A percentile compares a stretch with the other conserved stretches of the same genome.
Conservation (phyloP, 2,329 filamentous ascomycete genomes). For the Zarea fungicola region DNA sequence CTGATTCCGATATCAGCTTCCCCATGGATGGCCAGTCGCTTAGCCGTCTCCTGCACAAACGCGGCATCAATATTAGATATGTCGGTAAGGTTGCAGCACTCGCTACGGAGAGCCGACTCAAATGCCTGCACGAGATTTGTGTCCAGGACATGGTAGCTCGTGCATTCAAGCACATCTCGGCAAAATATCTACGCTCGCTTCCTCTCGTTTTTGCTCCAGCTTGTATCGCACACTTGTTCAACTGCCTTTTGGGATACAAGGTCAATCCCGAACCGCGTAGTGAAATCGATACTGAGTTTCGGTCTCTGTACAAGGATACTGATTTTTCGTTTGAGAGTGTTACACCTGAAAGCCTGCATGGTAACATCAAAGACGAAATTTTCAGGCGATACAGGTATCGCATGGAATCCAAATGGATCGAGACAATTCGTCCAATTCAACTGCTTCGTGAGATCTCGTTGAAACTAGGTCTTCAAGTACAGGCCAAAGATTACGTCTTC, state of each 20-base stretch:
- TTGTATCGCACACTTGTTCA: constrained; percentile 81
- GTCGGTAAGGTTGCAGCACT: constrained; percentile 76
- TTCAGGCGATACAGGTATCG: constrained; percentile 70
- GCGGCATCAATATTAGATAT: constrained; percentile 94
- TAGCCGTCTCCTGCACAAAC: constrained; percentile 84
- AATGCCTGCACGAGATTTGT: constrained; percentile 71
- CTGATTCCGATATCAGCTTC: constrained; percentile 90
- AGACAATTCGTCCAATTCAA: constrained; percentile 67
- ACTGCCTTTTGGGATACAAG: constrained; percentile 78
- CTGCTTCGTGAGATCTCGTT: constrained; percentile 83
- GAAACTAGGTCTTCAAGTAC: constrained; percentile 85
- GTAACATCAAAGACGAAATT: constrained; percentile 67
- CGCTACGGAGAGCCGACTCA: constrained; percentile 64
- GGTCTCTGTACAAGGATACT: constrained; percentile 71
- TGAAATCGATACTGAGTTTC: constrained; percentile 70
- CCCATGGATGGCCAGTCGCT: constrained; percentile 97
- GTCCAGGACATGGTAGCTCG: constrained; percentile 93
- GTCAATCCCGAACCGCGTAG: constrained; percentile 73
- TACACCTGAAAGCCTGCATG: constrained; percentile 65
- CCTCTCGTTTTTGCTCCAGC: constrained; percentile 75
- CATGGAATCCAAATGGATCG: constrained; percentile 63
- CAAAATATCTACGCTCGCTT: constrained; percentile 72
- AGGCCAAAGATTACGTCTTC: constrained; percentile 55
- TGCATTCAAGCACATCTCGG: constrained; percentile 88
- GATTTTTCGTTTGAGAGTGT: constrained; percentile 77